phyloP scores from a whole-genome alignment of 768 basidiomycete genomes.

The Agaricus subrufescens region DNA sequence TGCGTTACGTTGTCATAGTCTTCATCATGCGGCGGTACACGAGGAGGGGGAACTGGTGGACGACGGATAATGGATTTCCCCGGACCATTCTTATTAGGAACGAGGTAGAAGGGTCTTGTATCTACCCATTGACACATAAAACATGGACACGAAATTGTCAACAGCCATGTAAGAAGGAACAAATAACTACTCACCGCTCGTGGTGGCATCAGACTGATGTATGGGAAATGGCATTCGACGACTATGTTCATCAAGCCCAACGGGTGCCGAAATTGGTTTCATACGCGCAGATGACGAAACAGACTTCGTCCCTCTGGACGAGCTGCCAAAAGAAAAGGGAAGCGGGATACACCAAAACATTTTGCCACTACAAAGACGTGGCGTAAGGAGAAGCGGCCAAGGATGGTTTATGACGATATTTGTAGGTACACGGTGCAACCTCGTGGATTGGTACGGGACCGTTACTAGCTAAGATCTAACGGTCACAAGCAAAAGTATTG shows the following conservation, averaged over 20 bases:
- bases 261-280: slow-evolving; percentile 7
- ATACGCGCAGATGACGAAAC: slow-evolving; percentile 11
- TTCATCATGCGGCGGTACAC: slow-evolving; percentile 28
- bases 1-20: slow-evolving; percentile 34
- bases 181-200: slow-evolving; percentile 11
- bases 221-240: slow-evolving; percentile 11
- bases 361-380: slow-evolving; percentile 16
- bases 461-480: not conserved
- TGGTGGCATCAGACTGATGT: slow-evolving; percentile 10
- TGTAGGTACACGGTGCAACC: slow-evolving; percentile 32
- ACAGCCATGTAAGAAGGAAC: not conserved
- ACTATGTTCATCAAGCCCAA: slow-evolving; percentile 2
- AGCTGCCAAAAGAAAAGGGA: not conserved
- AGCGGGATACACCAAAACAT: slow-evolving; percentile 28
- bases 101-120: slow-evolving; percentile 32
- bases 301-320: slow-evolving; percentile 1
- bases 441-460: slow-evolving; percentile 21
- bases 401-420: slow-evolving; percentile 5
- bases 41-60: slow-evolving; percentile 32
- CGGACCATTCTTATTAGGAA: slow-evolving; percentile 31
- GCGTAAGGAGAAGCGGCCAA: not conserved
- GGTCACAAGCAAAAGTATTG: slow-evolving; percentile 3
- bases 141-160: not conserved
- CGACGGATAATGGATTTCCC: slow-evolving; percentile 33
- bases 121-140: slow-evolving; percentile 17